These are phyloP conservation scores for Agrocybe praecox DNA, from an alignment of 768 basidiomycete species.

Conservation along the genomic window DNA sequence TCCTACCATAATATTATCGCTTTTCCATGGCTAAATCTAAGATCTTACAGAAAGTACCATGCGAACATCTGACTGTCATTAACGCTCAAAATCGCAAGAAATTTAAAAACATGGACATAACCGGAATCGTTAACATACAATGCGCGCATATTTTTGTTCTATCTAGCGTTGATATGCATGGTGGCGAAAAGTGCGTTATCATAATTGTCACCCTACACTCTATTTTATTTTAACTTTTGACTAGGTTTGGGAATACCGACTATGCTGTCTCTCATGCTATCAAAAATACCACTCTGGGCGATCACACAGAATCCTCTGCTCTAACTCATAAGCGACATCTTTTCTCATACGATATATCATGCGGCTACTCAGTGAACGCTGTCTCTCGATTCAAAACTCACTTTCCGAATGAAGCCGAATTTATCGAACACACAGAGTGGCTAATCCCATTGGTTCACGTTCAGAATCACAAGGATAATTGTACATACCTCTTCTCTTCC, in stretches of 20 bases:
- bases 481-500: constrained; percentile 22
- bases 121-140: constrained; percentile 25
- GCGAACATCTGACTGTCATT: constrained; percentile 23
- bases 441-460: constrained; percentile 26
- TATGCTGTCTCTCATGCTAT: constrained; percentile 19
- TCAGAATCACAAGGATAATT: constrained; percentile 27
- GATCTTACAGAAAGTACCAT: constrained; percentile 16
- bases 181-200: constrained; percentile 24
- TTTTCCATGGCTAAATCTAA: not conserved
- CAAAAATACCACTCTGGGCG: not conserved
- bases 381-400: constrained; percentile 13
- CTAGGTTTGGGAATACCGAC: constrained; percentile 23
- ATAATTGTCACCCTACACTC: too few species aligned
- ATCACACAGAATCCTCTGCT: not conserved
- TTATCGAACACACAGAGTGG: constrained; percentile 8
- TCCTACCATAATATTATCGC: not conserved
- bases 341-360: constrained; percentile 27
- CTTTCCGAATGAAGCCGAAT: constrained; percentile 9
- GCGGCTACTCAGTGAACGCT: constrained; percentile 20
- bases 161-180: constrained; percentile 28
- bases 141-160: constrained; percentile 26
- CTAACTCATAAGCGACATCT: constrained; percentile 1
- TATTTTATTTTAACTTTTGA: too few species aligned
- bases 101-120: constrained; percentile 27
- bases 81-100: constrained; percentile 27